Conservation (phyloP, 805 yeast genomes). For the Cyberlindnera euphorbiiphila region DNA sequence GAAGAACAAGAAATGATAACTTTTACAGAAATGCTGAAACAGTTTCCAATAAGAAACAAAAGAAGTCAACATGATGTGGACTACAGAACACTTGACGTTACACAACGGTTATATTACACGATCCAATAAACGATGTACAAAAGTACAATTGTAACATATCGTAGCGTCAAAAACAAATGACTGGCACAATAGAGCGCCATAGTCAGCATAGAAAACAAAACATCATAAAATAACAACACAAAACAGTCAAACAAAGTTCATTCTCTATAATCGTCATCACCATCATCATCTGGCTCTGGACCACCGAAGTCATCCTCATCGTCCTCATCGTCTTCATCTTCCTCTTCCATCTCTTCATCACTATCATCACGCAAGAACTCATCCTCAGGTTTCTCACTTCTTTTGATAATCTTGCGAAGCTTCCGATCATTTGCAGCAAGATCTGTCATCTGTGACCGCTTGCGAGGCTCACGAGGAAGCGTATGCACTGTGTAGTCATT, state of each 20-base stretch:
- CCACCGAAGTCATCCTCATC: conserved; percentile 9
- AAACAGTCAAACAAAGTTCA: neutral
- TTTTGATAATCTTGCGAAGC: conserved; percentile 13
- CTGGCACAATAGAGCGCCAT: too few species aligned
- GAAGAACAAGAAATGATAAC: conserved; percentile 13
- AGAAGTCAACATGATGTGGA: conserved; percentile 3
- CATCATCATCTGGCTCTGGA: conserved; percentile 18
- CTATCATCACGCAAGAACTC: conserved; percentile 16
- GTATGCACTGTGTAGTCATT: conserved; percentile 13
- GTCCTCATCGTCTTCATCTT: conserved; percentile 10
- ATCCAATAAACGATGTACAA: too few species aligned
- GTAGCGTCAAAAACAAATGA: too few species aligned
- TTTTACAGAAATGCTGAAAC: conserved; percentile 10
- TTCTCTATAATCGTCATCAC: conserved; percentile 15
- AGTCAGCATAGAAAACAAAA: neutral
- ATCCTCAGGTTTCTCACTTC: conserved; percentile 11
- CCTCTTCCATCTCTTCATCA: conserved; percentile 18
- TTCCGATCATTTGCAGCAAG: conserved; percentile 18
- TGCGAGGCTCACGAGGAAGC: conserved; percentile 20
- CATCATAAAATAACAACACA: neutral
- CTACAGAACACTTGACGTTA: too few species aligned
- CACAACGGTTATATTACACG: too few species aligned
- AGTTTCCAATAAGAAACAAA: conserved; percentile 9
- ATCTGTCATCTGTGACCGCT: conserved; percentile 17
- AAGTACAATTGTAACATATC: too few species aligned